Base-by-base conservation (phyloP, 495 filamentous ascomycete species). In the Annulohypoxylon stygium region DNA sequence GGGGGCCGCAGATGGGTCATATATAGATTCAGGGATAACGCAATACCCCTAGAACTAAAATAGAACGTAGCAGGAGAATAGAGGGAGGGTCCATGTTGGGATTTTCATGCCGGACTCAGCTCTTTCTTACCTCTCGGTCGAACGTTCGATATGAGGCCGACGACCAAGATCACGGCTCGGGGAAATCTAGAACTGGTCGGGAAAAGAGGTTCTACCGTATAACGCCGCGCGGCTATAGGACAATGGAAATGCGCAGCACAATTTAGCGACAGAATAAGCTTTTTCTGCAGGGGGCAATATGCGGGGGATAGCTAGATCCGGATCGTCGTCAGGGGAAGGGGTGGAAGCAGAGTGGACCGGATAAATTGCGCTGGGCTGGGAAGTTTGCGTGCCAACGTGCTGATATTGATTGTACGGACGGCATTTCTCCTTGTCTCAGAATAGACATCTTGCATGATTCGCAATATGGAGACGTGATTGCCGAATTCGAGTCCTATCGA, bases 151-250 rank as follows among this genome's bases (percentile, higher is more conserved):
- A 54, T 60, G 70, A 73, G 30, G 53, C 65, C 61, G 14, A 61
- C n/a, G 54, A 39, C 14, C 11, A 55, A 10, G 34, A 73, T 61
- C 61, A 61, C 65, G 48, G 54, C 50, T 64, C 58, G 53, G 63
- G 67, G 26, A 12, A 60, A 63, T 67, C 72, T 75, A 64, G 63
- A 70, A 53, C 67, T 53, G 8, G 51, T 57, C 50, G 48, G 61
- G n/a, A 61, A 63, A 70, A 66, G n/a, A 47, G 54, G 41, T n/a
- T 64, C 41, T 51, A 1, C 57, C 23, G 8, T 26, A 63, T 70
- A 58, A 51, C 61, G 37, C 55, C 57, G 71, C 71, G 71, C 67
- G 71, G 71, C 62, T 70, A 70, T 74, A 70, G 67, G 61, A 30
- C 61, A 48, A 4, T 20, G 2, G 61, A 43, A 43, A 70, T 62